phyloP scores from a whole-genome alignment of 2,329 filamentous ascomycete genomes.

The Aspergillus novofumigatus region DNA sequence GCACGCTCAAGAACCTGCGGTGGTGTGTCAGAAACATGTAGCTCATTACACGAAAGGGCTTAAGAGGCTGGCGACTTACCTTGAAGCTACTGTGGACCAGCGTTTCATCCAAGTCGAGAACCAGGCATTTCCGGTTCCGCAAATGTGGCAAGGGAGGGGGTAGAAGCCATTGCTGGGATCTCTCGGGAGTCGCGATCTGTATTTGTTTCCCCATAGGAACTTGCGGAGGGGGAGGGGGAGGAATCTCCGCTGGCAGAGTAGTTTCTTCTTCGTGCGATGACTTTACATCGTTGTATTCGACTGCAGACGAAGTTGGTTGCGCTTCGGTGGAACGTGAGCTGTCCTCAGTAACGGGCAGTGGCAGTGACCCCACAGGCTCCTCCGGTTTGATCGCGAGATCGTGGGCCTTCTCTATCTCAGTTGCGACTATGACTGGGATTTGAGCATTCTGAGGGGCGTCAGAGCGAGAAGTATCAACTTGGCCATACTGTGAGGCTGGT shows the following conservation, averaged over 20 bases:
- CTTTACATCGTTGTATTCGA: conserved; percentile 49
- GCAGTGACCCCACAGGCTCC: conserved; percentile 11
- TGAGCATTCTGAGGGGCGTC: conserved; percentile 3
- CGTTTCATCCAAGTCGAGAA: conserved; percentile 93
- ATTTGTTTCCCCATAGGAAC: conserved; percentile 34
- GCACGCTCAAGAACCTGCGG: conserved; percentile 89
- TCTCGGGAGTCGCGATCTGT: conserved; percentile 28
- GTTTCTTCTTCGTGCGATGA: conserved; percentile 41
- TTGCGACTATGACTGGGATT: conserved; percentile 9
- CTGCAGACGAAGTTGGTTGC: conserved; percentile 59
- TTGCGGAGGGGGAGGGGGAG: conserved; percentile 55
- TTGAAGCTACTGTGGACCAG: conserved; percentile 99
- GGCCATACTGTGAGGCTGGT: conserved; percentile 11
- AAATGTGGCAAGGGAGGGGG: conserved; percentile 77
- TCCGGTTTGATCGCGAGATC: conserved; percentile 15
- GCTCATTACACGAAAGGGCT: not conserved
- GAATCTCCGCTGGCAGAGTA: conserved; percentile 47
- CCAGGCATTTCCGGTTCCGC: conserved; percentile 85
- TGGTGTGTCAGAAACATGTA: conserved; percentile 2
- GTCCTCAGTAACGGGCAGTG: conserved; percentile 33
- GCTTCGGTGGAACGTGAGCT: conserved; percentile 47
- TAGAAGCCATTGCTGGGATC: conserved; percentile 66
- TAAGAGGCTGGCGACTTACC: conserved; percentile 48
- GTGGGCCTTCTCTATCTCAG: conserved; percentile 18
- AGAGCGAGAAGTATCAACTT: conserved; percentile 9